Conservation (phyloP, 768 basidiomycete species). For the Sarcomyxa edulis region DNA sequence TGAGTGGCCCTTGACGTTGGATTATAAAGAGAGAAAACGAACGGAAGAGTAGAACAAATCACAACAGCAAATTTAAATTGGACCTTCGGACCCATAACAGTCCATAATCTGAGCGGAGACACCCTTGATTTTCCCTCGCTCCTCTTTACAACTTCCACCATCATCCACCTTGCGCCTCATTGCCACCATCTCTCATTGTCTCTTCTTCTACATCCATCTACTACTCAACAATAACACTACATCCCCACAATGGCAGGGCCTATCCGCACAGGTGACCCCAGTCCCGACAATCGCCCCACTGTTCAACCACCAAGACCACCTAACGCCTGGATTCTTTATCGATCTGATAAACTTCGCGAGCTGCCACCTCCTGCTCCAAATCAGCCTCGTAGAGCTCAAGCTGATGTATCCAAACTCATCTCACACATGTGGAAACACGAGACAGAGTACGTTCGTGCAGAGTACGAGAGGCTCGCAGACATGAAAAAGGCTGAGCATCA, state of each 20-base stretch:
- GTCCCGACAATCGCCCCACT: conserved; percentile 5
- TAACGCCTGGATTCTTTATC: conserved; percentile 83
- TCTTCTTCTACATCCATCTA: not conserved
- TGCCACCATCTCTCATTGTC: not conserved
- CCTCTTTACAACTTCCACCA: conserved; percentile 6
- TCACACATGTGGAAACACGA: conserved; percentile 62
- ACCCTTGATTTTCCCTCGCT: conserved; percentile 3
- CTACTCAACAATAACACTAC: not conserved
- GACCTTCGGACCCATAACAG: conserved; percentile 9
- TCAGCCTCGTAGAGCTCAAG: conserved; percentile 42
- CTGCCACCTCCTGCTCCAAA: conserved; percentile 30
- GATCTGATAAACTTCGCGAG: conserved; percentile 49
- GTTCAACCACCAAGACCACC: conserved; percentile 58
- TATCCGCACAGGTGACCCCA: conserved; percentile 14
- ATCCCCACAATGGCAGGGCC: conserved; percentile 13
- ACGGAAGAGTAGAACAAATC: conserved; percentile 5
- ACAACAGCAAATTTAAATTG: conserved; percentile 8
- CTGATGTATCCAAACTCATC: conserved; percentile 60
- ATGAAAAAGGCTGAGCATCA: conserved; percentile 47
- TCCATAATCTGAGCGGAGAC: conserved; percentile 7
- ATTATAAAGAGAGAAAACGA: too few species aligned
- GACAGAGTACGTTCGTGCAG: conserved; percentile 34
- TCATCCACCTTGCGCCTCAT: conserved; percentile 6
- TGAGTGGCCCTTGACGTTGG: not conserved
- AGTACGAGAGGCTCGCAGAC: conserved; percentile 52